These are phyloP conservation scores for Alternaria solani DNA, from an alignment of 2,329 filamentous ascomycete species.

Conservation along the genomic window DNA sequence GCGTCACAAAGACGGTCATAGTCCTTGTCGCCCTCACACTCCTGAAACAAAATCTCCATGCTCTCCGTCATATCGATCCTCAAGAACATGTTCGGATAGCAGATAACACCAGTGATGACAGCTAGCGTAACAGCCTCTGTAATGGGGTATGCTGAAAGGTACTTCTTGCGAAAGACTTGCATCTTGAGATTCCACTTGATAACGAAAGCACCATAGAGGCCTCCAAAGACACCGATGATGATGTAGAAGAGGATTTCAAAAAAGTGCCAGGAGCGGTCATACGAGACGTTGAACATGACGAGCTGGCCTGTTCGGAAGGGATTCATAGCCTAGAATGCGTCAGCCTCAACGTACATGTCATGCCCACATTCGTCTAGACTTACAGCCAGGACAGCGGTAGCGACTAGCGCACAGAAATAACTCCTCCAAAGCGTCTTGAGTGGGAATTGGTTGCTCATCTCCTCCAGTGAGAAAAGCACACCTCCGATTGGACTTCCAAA, in stretches of 20 bases:
- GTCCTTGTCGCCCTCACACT: constrained; percentile 88
- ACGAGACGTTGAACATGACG: constrained; percentile 98
- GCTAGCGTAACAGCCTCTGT: constrained; percentile 87
- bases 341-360: background rate
- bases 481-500: constrained; percentile 98
- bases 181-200: constrained; percentile 96
- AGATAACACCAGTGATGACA: constrained; percentile 84
- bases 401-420: constrained; percentile 96
- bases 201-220: constrained; percentile 93
- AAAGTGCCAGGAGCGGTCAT: constrained; percentile 97
- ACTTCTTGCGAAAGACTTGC: constrained; percentile 93
- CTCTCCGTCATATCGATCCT: constrained; percentile 99
- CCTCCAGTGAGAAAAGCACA: constrained; percentile 94
- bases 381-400: constrained; percentile 85
- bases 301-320: constrained; percentile 96
- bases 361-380: constrained; percentile 26
- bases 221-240: constrained; percentile 89
- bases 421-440: constrained; percentile 98
- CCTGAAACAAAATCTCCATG: constrained; percentile 96
- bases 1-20: constrained; percentile 89
- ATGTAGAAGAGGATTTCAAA: constrained; percentile 95
- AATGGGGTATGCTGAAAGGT: constrained; percentile 82
- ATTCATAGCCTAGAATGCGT: constrained; percentile 76
- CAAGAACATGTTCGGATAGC: constrained; percentile 94
- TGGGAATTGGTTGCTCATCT: constrained; percentile 96